Evolutionary conservation across 2,329 filamentous ascomycete genomes (phyloP).

Genomic region (Alternaria arbusti): DNA sequence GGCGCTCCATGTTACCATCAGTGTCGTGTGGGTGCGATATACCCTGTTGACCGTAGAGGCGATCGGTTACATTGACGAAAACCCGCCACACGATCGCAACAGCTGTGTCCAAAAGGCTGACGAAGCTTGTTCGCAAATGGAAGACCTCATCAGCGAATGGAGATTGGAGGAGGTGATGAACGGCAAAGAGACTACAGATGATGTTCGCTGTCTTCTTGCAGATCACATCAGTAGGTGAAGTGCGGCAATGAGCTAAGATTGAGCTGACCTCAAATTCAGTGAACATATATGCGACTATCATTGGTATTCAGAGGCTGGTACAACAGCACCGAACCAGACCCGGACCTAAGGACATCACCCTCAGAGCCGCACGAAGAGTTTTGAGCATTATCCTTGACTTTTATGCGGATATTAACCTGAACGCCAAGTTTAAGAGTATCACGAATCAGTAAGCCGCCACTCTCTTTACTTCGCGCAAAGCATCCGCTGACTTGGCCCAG

Average conservation of each 20-base stretch:
- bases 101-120: conserved; percentile 18
- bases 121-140: conserved; percentile 18
- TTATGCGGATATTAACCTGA: not conserved
- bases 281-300: conserved; percentile 32
- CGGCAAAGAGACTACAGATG: not conserved
- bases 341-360: conserved; percentile 19
- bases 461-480: not conserved
- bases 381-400: conserved; percentile 30
- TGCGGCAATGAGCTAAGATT: not conserved
- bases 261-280: conserved; percentile 8
- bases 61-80: conserved; percentile 25
- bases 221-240: conserved; percentile 25
- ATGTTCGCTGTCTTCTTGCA: conserved; percentile 24
- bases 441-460: conserved; percentile 26
- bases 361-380: conserved; percentile 34
- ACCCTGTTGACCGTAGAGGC: conserved; percentile 27
- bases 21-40: conserved; percentile 29
- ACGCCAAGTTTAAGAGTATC: conserved; percentile 11
- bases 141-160: conserved; percentile 21
- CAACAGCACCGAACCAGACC: conserved; percentile 3
- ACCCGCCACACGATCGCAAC: not conserved
- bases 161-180: conserved; percentile 24
- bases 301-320: conserved; percentile 31
- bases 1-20: conserved; percentile 17
- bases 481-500: conserved; percentile 9